phyloP scores from a whole-genome alignment of 2,329 filamentous ascomycete species.

The Calonectria pteridis region DNA sequence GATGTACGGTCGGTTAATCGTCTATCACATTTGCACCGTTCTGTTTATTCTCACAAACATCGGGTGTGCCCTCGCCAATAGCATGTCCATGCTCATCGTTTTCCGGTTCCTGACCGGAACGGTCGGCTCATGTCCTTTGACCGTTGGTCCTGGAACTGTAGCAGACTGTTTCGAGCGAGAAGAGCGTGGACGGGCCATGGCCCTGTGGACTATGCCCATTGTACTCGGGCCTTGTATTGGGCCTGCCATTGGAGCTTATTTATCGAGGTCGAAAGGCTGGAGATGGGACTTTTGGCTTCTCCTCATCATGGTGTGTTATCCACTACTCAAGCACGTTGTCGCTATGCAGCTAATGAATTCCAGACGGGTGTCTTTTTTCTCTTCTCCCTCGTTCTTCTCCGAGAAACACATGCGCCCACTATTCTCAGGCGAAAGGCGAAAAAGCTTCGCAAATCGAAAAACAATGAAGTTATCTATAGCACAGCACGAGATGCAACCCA shows the following conservation, averaged over 20 bases:
- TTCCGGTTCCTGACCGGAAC: conserved; percentile 71
- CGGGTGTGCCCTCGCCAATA: conserved; percentile 26
- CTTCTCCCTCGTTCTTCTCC: background rate
- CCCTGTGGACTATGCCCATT: conserved; percentile 39
- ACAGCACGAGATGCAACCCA: background rate
- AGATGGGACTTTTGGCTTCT: conserved; percentile 64
- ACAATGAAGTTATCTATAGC: background rate
- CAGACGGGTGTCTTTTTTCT: conserved; percentile 12
- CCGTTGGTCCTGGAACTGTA: conserved; percentile 69
- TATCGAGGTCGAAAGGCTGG: conserved; percentile 60
- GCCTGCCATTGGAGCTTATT: conserved; percentile 54
- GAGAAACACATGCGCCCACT: conserved; percentile 27
- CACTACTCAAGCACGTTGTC: background rate
- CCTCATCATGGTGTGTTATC: conserved; percentile 51
- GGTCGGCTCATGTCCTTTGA: conserved; percentile 68
- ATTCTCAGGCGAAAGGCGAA: conserved; percentile 69
- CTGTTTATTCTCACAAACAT: conserved; percentile 24
- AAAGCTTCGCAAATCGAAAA: conserved; percentile 51
- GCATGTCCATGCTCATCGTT: conserved; percentile 66
- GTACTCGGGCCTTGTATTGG: conserved; percentile 41
- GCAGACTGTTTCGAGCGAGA: conserved; percentile 67
- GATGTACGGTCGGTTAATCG: conserved; percentile 57
- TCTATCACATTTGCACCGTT: conserved; percentile 58
- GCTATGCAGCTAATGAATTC: conserved; percentile 43
- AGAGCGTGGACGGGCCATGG: conserved; percentile 52